phyloP scores from a whole-genome alignment of 495 filamentous ascomycete genomes.

The Penicillium coprophilum region DNA sequence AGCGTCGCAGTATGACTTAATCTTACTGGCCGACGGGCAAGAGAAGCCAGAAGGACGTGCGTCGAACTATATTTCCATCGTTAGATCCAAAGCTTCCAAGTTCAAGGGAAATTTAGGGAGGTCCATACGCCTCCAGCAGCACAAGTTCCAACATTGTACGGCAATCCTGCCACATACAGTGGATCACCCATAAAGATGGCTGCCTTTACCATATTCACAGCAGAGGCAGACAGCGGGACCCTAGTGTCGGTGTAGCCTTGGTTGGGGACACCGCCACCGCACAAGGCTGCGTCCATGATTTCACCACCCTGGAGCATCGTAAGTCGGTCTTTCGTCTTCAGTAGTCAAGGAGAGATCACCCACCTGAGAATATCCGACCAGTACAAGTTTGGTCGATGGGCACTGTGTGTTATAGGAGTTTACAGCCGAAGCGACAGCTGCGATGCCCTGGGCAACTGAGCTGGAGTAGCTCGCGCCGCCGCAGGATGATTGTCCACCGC shows the following conservation, averaged over 20 bases:
- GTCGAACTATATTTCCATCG: constrained; percentile 46
- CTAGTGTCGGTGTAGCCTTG: constrained; percentile 49
- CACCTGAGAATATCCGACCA: constrained; percentile 63
- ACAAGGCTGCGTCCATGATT: constrained; percentile 63
- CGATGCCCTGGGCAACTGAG: constrained; percentile 52
- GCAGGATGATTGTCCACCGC: constrained; percentile 51
- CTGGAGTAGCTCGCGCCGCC: constrained; percentile 54
- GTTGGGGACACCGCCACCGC: constrained; percentile 58
- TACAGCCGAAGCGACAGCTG: constrained; percentile 54
- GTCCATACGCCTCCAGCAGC: constrained; percentile 53
- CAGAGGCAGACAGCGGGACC: constrained; percentile 45
- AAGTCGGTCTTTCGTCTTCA: neutral
- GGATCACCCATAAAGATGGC: constrained; percentile 66
- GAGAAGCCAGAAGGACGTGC: constrained; percentile 54
- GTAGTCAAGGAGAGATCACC: neutral
- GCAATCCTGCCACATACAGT: constrained; percentile 48
- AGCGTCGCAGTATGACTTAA: constrained; percentile 62
- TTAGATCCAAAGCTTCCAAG: constrained; percentile 5
- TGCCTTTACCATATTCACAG: constrained; percentile 54
- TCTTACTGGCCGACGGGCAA: constrained; percentile 53
- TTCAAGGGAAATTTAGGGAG: neutral
- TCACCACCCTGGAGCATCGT: constrained; percentile 51
- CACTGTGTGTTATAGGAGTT: constrained; percentile 54
- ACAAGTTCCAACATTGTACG: constrained; percentile 64
- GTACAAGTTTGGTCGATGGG: constrained; percentile 56